Evolutionary conservation across 2,329 filamentous ascomycete species (phyloP), one percentile per base, ranked within the genome.

Genomic region (Nemania diffusa): DNA sequence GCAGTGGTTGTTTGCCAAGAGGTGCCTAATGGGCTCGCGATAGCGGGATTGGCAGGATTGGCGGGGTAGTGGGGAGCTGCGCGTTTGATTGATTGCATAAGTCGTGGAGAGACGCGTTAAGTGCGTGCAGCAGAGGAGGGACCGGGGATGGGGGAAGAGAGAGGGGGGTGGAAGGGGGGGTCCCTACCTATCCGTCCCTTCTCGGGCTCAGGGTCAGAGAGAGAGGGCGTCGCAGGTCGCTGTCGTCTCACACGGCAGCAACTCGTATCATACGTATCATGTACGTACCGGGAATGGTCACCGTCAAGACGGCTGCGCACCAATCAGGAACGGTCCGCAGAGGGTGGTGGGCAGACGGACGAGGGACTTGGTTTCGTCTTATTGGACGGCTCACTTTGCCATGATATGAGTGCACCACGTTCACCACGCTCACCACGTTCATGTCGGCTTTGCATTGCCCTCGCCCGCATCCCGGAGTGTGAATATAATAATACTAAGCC

Each of bases 61-160:
- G 65, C 59, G 67, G 62, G 57, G 50, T 56, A 44, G 24, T 57
- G 60, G 42, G 53, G 61, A 69, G 51, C 55, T 66, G 59, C 66
- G 69, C 53, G 66, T 67, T 65, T 69, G 62, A 71, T 69, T 67
- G 62, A 64, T 58, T 69, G 65, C 64, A 69, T 65, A 37, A 64
- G 57, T 61, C 57, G 69, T 46, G 64, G 34, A 44, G 57, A 40
- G 64, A 63, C 57, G 62, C 57, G 65, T 68, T 68, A 66, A 69
- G 68, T 69, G 68, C 68, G 57, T 69, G 68, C 65, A 69, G 64
- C 6, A 40, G 66, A 63, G 32, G 32, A 55, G 26, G 44, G 50
- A 34, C 13, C 34, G 51, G 22, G n/a, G n/a, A n/a, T n/a, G n/a
- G n/a, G n/a, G n/a, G n/a, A n/a, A n/a, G n/a, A n/a, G n/a, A n/a